Base-by-base conservation (phyloP, 306 rosid species). In the Cucurbita moschata region DNA sequence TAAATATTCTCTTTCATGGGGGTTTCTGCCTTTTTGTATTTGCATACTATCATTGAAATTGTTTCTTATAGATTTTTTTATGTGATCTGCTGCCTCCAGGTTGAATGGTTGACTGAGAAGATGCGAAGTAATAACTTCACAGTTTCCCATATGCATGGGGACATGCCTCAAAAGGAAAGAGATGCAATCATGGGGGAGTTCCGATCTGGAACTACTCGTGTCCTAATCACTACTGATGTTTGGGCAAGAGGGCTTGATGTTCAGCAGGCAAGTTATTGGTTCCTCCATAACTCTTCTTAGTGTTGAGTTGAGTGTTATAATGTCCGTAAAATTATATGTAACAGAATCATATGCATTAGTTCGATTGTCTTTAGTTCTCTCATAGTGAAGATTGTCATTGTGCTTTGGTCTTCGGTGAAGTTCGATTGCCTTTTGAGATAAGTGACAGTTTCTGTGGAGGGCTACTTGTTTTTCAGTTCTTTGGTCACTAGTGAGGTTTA, bases 211-310 rank as follows among this genome's bases (percentile, higher is more conserved):
- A 82, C 88, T 71, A 94, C 98, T 62, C 96, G 98, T 26, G 98
- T 94, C 15, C 89, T 94, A 62, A 94, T 94, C 50, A 94, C 98
- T 44, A 94, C 98, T 14, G 98, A 94, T 85, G 97, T 94, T 75
- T 94, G 98, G 98, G 98, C 98, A 10, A 88, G 98, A 56, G 98
- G 98, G 21, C 86, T 94, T 83, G 98, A 94, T 82, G 98, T 94
- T 46, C 98, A 94, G 80, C 98, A 94, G 98, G 98, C 74, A 82
- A 85, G 88, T 85, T 81, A n/a, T 46, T 61, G 70, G 39, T 47
- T 52, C 15, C 8, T 14, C 55, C 67, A 5, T 57, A 1, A 49
- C 21, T 8, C 16, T 15, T 61, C 4, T 2, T 35, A 37, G 5
- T 14, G 46, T 61, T 63, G 23, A 8, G 49, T 63, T 63, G 47